A percentile compares a stretch with the other conserved stretches of the same genome.
phyloP scores from a whole-genome alignment of 345 rosid genomes.

The Theobroma cacao region DNA sequence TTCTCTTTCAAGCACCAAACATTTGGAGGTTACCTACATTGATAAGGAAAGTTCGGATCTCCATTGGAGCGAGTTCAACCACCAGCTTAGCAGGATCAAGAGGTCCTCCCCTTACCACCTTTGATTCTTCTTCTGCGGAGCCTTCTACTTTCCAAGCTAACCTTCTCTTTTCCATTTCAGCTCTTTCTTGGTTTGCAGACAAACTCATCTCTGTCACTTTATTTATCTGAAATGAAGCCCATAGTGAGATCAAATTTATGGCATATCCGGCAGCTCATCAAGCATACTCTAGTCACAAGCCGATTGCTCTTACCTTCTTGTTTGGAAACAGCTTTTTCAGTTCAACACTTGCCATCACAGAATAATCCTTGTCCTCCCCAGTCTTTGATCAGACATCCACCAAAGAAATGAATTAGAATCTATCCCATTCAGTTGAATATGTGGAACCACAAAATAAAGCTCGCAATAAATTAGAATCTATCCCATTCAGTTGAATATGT shows the following conservation, averaged over 20 bases:
- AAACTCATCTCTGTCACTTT: slow-evolving; percentile 68
- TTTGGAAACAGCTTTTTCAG: slow-evolving; percentile 61
- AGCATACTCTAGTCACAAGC: no score
- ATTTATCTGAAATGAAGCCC: slow-evolving; percentile 41
- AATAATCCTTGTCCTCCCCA: slow-evolving; percentile 82
- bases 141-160: slow-evolving; percentile 75
- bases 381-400: slow-evolving; percentile 31
- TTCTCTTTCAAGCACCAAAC: slow-evolving; percentile 16
- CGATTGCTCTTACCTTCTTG: slow-evolving; percentile 54
- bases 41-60: slow-evolving; percentile 66
- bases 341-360: slow-evolving; percentile 72
- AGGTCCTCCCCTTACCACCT: slow-evolving; percentile 55
- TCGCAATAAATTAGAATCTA: slow-evolving; percentile 7
- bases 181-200: slow-evolving; percentile 87
- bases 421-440: not conserved
- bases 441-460: not conserved
- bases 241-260: not conserved
- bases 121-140: slow-evolving; percentile 33
- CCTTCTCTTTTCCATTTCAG: slow-evolving; percentile 72
- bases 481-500: not conserved
- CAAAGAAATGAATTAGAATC: slow-evolving; percentile 2
- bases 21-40: slow-evolving; percentile 33
- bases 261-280: not conserved
- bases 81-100: slow-evolving; percentile 47
- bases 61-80: slow-evolving; percentile 86